phyloP scores from a whole-genome alignment of 1,284 basidiomycete genomes.

The Cerioporus squamosus region DNA sequence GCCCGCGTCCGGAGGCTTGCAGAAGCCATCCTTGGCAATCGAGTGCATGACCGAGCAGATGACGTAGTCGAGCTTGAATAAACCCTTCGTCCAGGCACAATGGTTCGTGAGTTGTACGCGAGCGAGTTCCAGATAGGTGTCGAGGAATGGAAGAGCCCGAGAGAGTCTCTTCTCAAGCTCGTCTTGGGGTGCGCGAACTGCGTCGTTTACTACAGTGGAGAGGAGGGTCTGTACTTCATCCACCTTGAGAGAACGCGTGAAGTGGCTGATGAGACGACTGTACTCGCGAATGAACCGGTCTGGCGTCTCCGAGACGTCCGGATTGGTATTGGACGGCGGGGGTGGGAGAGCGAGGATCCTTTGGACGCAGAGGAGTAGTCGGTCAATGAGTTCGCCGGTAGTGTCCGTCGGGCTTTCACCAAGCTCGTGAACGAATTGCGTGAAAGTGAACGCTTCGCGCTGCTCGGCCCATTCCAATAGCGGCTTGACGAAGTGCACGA shows the following conservation, averaged over 20 bases:
- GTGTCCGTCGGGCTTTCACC: conserved; percentile 12
- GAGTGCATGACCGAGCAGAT: conserved; percentile 77
- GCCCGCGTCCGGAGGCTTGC: conserved; percentile 73
- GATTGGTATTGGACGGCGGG: neutral
- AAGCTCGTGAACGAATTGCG: conserved; percentile 7
- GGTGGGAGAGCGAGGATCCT: conserved; percentile 25
- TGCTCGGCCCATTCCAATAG: conserved; percentile 51
- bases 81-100: conserved; percentile 71
- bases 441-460: conserved; percentile 25
- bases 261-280: conserved; percentile 23
- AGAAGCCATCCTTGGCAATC: conserved; percentile 90
- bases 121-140: conserved; percentile 57
- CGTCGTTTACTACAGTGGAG: neutral
- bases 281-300: conserved; percentile 37
- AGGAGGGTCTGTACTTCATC: conserved; percentile 25
- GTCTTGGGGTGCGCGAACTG: conserved; percentile 16
- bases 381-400: conserved; percentile 57
- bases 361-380: conserved; percentile 50
- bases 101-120: conserved; percentile 58
- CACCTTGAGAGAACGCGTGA: conserved; percentile 35
- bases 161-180: conserved; percentile 37
- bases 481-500: conserved; percentile 53
- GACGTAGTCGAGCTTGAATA: conserved; percentile 88
- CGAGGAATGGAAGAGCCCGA: conserved; percentile 70
- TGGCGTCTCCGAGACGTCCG: conserved; percentile 19